These are phyloP conservation scores for Fusarium torulosum DNA, from an alignment of 2,329 filamentous ascomycete genomes.

Conservation along the genomic window DNA sequence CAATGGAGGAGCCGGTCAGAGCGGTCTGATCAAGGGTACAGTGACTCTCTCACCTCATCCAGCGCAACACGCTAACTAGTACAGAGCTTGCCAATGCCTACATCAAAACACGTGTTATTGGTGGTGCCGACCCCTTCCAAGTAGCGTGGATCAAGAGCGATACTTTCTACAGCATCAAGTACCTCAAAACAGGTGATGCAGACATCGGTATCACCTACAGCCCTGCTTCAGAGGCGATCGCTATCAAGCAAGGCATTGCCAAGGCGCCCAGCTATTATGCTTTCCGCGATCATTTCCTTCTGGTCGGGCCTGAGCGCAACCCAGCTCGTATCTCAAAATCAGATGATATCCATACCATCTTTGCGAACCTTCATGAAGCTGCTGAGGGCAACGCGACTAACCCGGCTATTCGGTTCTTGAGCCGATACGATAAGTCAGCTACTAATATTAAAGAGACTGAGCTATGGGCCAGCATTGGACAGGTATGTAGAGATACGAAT, in stretches of 20 bases:
- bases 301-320: slow-evolving; percentile 55
- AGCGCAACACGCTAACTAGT: not conserved
- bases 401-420: slow-evolving; percentile 57
- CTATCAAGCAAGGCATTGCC: slow-evolving; percentile 57
- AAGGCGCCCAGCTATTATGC: slow-evolving; percentile 51
- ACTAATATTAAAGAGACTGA: slow-evolving; percentile 62
- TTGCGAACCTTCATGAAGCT: slow-evolving; percentile 52
- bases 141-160: slow-evolving; percentile 61
- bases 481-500: slow-evolving; percentile 39
- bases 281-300: slow-evolving; percentile 62
- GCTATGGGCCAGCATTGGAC: slow-evolving; percentile 61
- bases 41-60: too few relatives aligned
- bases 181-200: slow-evolving; percentile 54
- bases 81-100: slow-evolving; percentile 48
- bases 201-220: slow-evolving; percentile 63
- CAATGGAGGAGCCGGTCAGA: slow-evolving; percentile 56
- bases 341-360: slow-evolving; percentile 51
- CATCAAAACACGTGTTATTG: slow-evolving; percentile 40
- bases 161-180: slow-evolving; percentile 60
- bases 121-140: slow-evolving; percentile 51
- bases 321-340: slow-evolving; percentile 48
- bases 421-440: slow-evolving; percentile 62
- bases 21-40: slow-evolving; percentile 53
- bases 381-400: slow-evolving; percentile 51
- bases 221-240: slow-evolving; percentile 57